phyloP scores from a whole-genome alignment of 805 yeast species.

The Metschnikowia cerradonensis region DNA sequence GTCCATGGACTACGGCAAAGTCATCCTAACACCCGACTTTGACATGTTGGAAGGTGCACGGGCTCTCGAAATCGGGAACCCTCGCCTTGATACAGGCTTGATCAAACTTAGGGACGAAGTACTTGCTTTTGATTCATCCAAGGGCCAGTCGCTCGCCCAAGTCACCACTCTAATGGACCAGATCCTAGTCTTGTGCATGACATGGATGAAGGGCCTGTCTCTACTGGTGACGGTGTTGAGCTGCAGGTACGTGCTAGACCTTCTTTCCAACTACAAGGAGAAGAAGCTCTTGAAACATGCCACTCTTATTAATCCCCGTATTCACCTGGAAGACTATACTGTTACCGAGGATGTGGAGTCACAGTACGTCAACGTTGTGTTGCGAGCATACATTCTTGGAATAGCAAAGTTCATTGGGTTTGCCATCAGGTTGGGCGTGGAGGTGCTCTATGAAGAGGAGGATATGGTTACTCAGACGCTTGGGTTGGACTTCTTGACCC shows the following conservation, averaged over 20 bases:
- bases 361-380: conserved; percentile 45
- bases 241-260: conserved; percentile 64
- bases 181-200: conserved; percentile 50
- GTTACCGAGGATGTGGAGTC: conserved; percentile 6
- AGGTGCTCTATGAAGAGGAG: conserved; percentile 71
- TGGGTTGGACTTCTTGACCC: conserved; percentile 40
- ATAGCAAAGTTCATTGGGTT: conserved; percentile 51
- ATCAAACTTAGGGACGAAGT: conserved; percentile 47
- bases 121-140: conserved; percentile 41
- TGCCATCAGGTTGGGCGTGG: conserved; percentile 44
- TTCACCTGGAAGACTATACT: conserved; percentile 5
- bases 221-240: conserved; percentile 75
- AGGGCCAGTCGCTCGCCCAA: conserved; percentile 33
- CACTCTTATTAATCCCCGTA: conserved; percentile 9
- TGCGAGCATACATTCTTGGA: conserved; percentile 50
- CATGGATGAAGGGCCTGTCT: conserved; percentile 76
- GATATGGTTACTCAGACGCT: conserved; percentile 64
- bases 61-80: conserved; percentile 75
- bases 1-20: conserved; percentile 38
- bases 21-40: conserved; percentile 58
- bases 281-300: conserved; percentile 11
- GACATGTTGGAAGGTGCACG: conserved; percentile 79
- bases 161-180: conserved; percentile 52
- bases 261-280: conserved; percentile 40
- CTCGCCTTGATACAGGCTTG: conserved; percentile 72